Evolutionary conservation across 441 rosid species (phyloP).

Genomic region (Manihot esculenta): DNA sequence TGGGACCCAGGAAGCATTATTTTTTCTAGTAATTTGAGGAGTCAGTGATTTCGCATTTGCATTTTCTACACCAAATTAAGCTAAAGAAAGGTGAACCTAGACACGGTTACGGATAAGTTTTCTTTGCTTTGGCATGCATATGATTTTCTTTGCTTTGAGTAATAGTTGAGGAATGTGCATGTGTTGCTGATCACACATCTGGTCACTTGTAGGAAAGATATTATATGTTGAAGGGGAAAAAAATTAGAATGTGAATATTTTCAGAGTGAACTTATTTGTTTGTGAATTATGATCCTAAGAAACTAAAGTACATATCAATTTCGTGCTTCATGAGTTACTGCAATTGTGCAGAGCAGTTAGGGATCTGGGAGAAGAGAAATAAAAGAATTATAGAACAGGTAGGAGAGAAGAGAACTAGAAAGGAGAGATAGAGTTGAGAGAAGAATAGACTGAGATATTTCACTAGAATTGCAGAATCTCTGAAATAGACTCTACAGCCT

Average conservation of each 20-base stretch:
- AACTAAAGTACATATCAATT: background rate
- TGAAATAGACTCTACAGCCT: no score
- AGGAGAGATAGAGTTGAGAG: no score
- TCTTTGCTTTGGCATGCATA: background rate
- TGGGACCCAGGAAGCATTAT: background rate
- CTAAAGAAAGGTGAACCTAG: background rate
- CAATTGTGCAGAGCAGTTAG: no score
- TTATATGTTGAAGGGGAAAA: slow-evolving; percentile 1
- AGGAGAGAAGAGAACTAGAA: no score
- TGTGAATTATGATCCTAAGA: background rate
- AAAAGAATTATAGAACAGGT: no score
- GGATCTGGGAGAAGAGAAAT: no score
- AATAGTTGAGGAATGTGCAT: background rate
- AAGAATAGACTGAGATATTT: no score
- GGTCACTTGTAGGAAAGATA: background rate
- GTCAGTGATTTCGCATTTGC: background rate
- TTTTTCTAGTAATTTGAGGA: background rate
- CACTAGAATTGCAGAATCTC: no score
- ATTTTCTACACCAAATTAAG: background rate
- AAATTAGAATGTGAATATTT: background rate
- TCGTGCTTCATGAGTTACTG: background rate
- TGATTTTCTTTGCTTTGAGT: background rate
- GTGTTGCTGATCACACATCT: no score
- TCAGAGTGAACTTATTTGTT: background rate
- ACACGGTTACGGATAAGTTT: background rate